Evolutionary conservation across 768 basidiomycete genomes (phyloP).

Genomic region (Boletellus emodensis): DNA sequence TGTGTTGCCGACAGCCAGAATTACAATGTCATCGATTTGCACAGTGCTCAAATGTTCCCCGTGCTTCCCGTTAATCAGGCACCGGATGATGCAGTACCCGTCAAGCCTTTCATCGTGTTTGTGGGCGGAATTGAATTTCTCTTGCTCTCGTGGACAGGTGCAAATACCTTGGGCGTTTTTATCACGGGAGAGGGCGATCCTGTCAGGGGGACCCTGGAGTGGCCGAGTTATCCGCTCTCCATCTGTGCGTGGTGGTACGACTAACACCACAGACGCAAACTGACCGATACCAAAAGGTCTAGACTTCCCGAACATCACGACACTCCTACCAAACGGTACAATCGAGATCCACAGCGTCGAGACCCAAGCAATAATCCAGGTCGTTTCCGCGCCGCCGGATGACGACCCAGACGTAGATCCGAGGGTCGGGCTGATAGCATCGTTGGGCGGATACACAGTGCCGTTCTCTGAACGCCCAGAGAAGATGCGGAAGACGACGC

Average conservation of each 20-base stretch:
- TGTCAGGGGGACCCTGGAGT: conserved; percentile 83
- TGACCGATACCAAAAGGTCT: conserved; percentile 45
- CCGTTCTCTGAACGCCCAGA: conserved; percentile 39
- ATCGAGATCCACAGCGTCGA: conserved; percentile 81
- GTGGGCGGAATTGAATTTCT: conserved; percentile 80
- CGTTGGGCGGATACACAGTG: conserved; percentile 37
- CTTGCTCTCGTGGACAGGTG: conserved; percentile 80
- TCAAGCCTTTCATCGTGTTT: conserved; percentile 72
- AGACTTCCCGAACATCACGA: conserved; percentile 77
- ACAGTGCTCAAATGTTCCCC: conserved; percentile 62
- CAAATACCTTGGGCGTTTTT: conserved; percentile 80
- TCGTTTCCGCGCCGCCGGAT: conserved; percentile 49
- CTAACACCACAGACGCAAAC: not conserved
- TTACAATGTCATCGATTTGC: conserved; percentile 80
- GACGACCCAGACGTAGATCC: conserved; percentile 22
- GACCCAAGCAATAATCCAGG: conserved; percentile 67
- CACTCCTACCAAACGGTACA: conserved; percentile 73
- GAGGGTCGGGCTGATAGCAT: conserved; percentile 26
- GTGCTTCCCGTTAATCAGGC: conserved; percentile 80
- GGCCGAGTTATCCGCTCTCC: conserved; percentile 73
- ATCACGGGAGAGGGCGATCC: conserved; percentile 83
- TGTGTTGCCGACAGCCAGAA: conserved; percentile 69
- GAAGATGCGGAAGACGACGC: conserved; percentile 35
- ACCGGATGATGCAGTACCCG: conserved; percentile 34
- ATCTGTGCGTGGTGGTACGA: conserved; percentile 54